Evolutionary conservation across 2,329 filamentous ascomycete species (phyloP), one percentile per base, ranked within the genome.

Genomic region (Calycina marina): DNA sequence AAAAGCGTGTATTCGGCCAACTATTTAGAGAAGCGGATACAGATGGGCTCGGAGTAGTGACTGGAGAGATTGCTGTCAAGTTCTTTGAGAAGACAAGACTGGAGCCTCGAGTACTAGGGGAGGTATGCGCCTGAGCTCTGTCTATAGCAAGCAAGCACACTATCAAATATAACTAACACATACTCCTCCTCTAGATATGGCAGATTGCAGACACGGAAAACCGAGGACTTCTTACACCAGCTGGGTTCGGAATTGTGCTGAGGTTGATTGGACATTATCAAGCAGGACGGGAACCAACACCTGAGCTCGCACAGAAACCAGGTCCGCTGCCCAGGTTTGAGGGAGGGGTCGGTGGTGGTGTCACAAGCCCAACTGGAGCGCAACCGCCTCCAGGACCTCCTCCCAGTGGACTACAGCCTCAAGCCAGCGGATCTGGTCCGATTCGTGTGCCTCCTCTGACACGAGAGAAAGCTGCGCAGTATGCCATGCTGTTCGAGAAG

Each of bases 171-270:
- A 16, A 17, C 15, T 15, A 16, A 16, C 15, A 11, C 10, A 27
- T 34, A 27, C 29, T 28, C 34, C 26, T 12, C 16, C 11, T 28
- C 30, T 33, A 93, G 81, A 96, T 98, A 67, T 98, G 90, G 90
- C 88, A 96, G 61, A 90, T 98, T 55, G 88, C 90, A 46, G 90
- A 98, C 61, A 85, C 73, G 44, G 88, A 96, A 62, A 98, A 98
- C 62, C 75, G 86, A 43, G 90, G 90, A 32, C 80, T 96, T 45
- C 65, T 98, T 45, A 94, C 86, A 18, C 85, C 85, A 13, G 73
- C 85, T 25, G 90, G 88, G 53, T 98, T 98, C 60, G 83, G 86
- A 39, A 72, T 93, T 53, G 90, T 93, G 36, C 61, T 98, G 53
- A 74, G 90, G 50, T 73, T 98, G 53, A 96, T 98, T 53, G 90